Evolutionary conservation across 148 eudicot species (phyloP).

Genomic region (Suaeda aralocaspica): DNA sequence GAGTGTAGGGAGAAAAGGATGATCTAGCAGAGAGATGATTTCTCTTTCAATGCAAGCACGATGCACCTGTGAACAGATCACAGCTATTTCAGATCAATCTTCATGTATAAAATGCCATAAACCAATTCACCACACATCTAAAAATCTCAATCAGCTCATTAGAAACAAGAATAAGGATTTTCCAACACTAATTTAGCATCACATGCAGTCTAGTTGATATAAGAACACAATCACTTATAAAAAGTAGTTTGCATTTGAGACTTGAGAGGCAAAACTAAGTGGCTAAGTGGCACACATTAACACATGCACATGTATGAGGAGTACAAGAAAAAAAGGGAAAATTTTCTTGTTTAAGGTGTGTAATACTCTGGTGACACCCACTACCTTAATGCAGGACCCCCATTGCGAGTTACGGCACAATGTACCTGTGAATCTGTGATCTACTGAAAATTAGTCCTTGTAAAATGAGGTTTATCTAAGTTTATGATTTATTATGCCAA

Average conservation of each 20-base stretch:
- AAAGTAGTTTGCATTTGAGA: background rate
- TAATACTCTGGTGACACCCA: no score
- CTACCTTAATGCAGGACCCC: no score
- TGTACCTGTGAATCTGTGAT: background rate
- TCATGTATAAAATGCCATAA: background rate
- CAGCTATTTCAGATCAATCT: slow-evolving; percentile 20
- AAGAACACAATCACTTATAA: background rate
- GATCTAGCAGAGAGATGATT: slow-evolving; percentile 78
- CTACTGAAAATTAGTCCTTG: background rate
- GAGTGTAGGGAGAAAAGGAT: slow-evolving; percentile 88
- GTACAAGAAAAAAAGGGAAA: no score
- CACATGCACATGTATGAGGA: background rate
- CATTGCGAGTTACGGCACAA: background rate
- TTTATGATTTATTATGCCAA: background rate
- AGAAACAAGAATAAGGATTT: background rate
- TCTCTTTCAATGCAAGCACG: slow-evolving; percentile 98
- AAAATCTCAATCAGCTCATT: background rate
- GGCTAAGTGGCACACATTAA: background rate
- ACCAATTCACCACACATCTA: background rate
- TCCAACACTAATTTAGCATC: background rate
- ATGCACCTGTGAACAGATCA: slow-evolving; percentile 64
- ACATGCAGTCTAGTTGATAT: background rate
- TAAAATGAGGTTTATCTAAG: background rate
- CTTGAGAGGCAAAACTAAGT: background rate
- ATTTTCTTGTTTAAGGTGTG: no score